Percentiles rank a stretch among this genome's conserved stretches.
Evolutionary conservation across 2,329 filamentous ascomycete genomes (phyloP).

Genomic region (Tolypocladium cylindrosporum): DNA sequence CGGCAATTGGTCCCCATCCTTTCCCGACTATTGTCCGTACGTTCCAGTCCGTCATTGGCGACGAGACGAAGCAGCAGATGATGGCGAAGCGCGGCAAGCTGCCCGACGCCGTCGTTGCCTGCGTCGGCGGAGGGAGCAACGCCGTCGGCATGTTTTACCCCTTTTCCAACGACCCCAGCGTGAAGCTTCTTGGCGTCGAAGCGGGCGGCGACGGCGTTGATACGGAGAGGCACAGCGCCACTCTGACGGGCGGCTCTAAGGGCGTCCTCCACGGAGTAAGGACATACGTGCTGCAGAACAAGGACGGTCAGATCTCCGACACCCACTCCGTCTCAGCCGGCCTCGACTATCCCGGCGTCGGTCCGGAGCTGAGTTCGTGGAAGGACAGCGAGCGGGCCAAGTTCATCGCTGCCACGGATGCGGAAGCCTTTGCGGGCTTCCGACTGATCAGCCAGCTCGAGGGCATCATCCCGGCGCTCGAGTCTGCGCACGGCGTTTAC

Average conservation of each 20-base stretch:
- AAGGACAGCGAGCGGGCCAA: conserved; percentile 81
- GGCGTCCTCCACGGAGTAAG: conserved; percentile 93
- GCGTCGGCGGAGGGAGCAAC: conserved; percentile 91
- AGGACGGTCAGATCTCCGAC: conserved; percentile 85
- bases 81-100: conserved; percentile 73
- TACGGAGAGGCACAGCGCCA: conserved; percentile 77
- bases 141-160: conserved; percentile 98
- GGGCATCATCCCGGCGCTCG: conserved; percentile 92
- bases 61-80: conserved; percentile 92
- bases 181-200: conserved; percentile 88
- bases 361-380: conserved; percentile 85
- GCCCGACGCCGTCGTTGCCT: conserved; percentile 91
- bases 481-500: conserved; percentile 86
- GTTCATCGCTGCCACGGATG: conserved; percentile 86
- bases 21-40: conserved; percentile 97
- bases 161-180: conserved; percentile 73
- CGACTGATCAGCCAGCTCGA: conserved; percentile 75
- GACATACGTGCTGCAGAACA: conserved; percentile 89
- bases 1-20: conserved; percentile 92
- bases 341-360: conserved; percentile 93
- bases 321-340: conserved; percentile 96
- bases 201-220: conserved; percentile 89
- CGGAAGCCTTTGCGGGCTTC: conserved; percentile 83
- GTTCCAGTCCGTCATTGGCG: conserved; percentile 93
- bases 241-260: conserved; percentile 74